Evolutionary conservation across 768 basidiomycete genomes (phyloP).

Genomic region (Arthromyces matolae): DNA sequence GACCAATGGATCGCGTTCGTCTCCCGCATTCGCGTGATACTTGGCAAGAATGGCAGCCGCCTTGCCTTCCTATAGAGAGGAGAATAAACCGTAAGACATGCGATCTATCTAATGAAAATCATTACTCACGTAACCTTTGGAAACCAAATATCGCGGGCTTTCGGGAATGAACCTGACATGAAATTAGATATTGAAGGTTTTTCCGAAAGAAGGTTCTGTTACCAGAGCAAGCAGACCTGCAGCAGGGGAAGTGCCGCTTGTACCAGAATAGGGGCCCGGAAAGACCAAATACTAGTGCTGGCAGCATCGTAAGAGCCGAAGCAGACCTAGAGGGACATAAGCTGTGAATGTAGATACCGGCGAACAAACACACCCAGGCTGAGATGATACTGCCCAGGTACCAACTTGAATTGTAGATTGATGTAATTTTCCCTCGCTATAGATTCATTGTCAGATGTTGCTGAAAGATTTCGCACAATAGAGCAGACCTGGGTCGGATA

Average conservation of each 20-base stretch:
- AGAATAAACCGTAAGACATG: neutral
- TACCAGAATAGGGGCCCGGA: conserved; percentile 62
- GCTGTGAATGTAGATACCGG: neutral
- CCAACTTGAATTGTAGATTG: conserved; percentile 71
- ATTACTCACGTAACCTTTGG: conserved; percentile 49
- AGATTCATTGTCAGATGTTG: too few species aligned
- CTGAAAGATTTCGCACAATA: too few species aligned
- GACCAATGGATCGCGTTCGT: conserved; percentile 57
- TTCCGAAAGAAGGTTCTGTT: conserved; percentile 5
- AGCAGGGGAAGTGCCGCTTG: conserved; percentile 57
- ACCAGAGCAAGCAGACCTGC: conserved; percentile 56
- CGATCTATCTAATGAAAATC: neutral
- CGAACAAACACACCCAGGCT: conserved; percentile 34
- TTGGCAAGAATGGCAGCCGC: conserved; percentile 62
- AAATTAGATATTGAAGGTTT: neutral
- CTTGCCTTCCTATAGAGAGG: conserved; percentile 39
- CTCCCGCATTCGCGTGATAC: conserved; percentile 64
- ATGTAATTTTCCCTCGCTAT: conserved; percentile 54
- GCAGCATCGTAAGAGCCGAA: conserved; percentile 38
- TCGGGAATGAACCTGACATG: conserved; percentile 59
- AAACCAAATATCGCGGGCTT: conserved; percentile 63
- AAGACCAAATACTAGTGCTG: conserved; percentile 47
- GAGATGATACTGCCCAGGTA: conserved; percentile 69
- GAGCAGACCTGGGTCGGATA: conserved; percentile 63
- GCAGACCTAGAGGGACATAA: conserved; percentile 30